These are phyloP conservation scores for Coniella vitis DNA, from an alignment of 2,329 filamentous ascomycete genomes.

Conservation along the genomic window DNA sequence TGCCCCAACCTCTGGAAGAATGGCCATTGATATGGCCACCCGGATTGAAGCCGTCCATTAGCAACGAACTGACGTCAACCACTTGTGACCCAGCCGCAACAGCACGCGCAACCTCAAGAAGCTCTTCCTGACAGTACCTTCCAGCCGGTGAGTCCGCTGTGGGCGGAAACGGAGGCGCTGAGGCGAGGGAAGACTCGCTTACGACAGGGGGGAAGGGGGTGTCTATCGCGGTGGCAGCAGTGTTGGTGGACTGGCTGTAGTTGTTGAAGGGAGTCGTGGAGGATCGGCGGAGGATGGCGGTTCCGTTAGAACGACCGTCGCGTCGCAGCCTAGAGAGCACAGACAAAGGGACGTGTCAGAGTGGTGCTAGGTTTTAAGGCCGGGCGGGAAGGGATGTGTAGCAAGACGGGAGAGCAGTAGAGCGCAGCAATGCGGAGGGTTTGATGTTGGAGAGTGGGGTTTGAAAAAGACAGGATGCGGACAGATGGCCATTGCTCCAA, in stretches of 20 bases:
- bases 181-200: slow-evolving; percentile 7
- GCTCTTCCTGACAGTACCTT: slow-evolving; percentile 72
- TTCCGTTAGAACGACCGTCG: slow-evolving; percentile 54
- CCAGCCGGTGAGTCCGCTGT: slow-evolving; percentile 25
- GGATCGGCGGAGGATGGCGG: slow-evolving; percentile 57
- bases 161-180: slow-evolving; percentile 5
- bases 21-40: slow-evolving; percentile 57
- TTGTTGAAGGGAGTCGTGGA: slow-evolving; percentile 48
- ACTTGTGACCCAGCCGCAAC: slow-evolving; percentile 33
- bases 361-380: background rate
- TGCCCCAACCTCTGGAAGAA: slow-evolving; percentile 64
- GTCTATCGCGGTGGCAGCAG: slow-evolving; percentile 14
- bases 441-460: background rate
- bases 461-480: too few species aligned
- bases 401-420: too few species aligned
- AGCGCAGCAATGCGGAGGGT: too few species aligned
- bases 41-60: slow-evolving; percentile 72
- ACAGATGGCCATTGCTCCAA: too few species aligned
- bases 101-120: slow-evolving; percentile 70
- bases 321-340: slow-evolving; percentile 46
- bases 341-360: slow-evolving; percentile 9
- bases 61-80: background rate
- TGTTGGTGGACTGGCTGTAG: slow-evolving; percentile 21
- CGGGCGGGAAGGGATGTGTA: background rate
- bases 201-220: slow-evolving; percentile 15